Conservation (phyloP, 2,329 filamentous ascomycete genomes). For the Spiromastix sp. region DNA sequence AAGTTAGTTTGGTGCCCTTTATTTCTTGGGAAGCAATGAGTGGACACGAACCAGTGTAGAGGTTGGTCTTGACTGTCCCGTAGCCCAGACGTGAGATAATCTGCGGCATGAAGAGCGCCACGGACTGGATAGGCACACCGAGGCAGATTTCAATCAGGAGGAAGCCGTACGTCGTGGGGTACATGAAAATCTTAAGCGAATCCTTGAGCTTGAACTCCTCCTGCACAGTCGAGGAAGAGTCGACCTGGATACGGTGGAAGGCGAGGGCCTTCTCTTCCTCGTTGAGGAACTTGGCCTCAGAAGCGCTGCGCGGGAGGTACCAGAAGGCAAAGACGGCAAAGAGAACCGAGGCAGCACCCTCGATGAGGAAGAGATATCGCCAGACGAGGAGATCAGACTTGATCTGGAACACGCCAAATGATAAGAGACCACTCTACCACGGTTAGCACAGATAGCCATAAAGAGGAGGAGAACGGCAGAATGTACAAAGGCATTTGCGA, state of each 20-base stretch:
- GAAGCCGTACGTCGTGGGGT: constrained; percentile 45
- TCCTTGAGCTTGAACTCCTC: constrained; percentile 45
- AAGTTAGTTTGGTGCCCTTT: too few relatives aligned
- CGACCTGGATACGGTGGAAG: constrained; percentile 63
- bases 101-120: constrained; percentile 48
- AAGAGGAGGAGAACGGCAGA: too few relatives aligned
- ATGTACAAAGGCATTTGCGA: constrained; percentile 60
- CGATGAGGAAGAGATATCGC: constrained; percentile 47
- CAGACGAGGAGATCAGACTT: constrained; percentile 39
- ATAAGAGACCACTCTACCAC: constrained; percentile 47
- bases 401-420: constrained; percentile 53
- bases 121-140: constrained; percentile 48
- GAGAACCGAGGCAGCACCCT: constrained; percentile 49
- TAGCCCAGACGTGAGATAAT: constrained; percentile 46
- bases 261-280: constrained; percentile 58
- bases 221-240: constrained; percentile 56
- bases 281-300: constrained; percentile 55
- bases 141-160: constrained; percentile 49
- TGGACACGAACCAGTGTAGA: too few relatives aligned
- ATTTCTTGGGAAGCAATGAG: too few relatives aligned
- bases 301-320: constrained; percentile 57
- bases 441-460: too few relatives aligned
- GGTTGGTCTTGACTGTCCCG: constrained; percentile 56
- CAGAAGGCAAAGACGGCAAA: constrained; percentile 56
- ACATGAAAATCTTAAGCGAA: constrained; percentile 43